phyloP scores from a whole-genome alignment of 345 rosid species.

The Aethionema arabicum region DNA sequence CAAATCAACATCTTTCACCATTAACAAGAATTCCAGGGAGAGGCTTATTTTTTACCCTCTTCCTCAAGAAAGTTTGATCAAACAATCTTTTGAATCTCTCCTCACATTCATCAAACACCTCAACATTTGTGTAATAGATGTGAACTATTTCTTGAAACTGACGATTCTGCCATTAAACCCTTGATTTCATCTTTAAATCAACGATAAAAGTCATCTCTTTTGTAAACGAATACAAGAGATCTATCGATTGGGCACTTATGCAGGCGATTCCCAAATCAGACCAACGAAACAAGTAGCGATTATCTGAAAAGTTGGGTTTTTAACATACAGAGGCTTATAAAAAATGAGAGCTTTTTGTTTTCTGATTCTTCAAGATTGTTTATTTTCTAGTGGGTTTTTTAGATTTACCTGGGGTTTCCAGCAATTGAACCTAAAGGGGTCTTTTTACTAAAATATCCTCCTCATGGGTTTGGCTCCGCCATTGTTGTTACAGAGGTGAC shows the following conservation, averaged over 20 bases:
- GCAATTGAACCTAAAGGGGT: conserved; percentile 19
- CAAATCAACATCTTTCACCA: conserved; percentile 54
- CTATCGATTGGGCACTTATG: neutral
- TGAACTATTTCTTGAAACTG: conserved; percentile 40
- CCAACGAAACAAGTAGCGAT: conserved; percentile 17
- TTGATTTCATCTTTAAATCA: conserved; percentile 15
- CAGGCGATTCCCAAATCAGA: conserved; percentile 8
- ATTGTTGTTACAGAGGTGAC: conserved; percentile 32
- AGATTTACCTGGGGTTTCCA: conserved; percentile 24
- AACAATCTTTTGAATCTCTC: conserved; percentile 47
- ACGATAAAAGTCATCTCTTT: conserved; percentile 13
- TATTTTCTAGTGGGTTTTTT: conserved; percentile 4
- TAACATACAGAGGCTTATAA: neutral
- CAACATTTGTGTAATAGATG: conserved; percentile 30
- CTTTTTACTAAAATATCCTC: neutral
- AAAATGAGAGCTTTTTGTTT: neutral
- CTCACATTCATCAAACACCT: conserved; percentile 34
- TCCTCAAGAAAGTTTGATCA: conserved; percentile 53
- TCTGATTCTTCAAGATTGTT: conserved; percentile 10
- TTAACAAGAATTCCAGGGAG: conserved; percentile 51
- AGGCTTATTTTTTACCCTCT: conserved; percentile 50
- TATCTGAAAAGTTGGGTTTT: conserved; percentile 2
- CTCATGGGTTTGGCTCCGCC: conserved; percentile 30
- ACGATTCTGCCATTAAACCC: conserved; percentile 60
- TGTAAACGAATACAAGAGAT: conserved; percentile 5